Evolutionary conservation across 2,329 filamentous ascomycete species (phyloP), one percentile per base, ranked within the genome.

Genomic region (Nakataea oryzae): DNA sequence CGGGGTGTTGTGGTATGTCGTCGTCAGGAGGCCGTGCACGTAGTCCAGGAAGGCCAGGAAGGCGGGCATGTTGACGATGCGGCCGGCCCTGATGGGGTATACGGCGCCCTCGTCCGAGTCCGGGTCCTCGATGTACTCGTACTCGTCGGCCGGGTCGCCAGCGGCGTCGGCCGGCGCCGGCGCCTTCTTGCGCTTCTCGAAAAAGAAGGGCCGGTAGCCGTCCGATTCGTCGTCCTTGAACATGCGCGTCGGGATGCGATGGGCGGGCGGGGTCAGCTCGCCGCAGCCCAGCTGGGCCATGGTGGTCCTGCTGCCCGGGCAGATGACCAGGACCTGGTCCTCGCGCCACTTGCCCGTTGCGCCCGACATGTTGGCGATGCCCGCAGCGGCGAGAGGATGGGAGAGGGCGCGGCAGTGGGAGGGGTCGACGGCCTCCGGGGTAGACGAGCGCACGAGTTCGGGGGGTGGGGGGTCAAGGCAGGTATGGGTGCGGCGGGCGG

Each of bases 31-130:
- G 74, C 90, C 88, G 80, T 97, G 91, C 66, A 97, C 88, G 73
- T 99, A 91, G 62, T 93, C 90, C 70, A 99, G 84, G 69, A 97
- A 88, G 34, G 95, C 93, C 66, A 96, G 89, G 78, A 99, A 96
- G 67, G 91, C 93, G 0, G 87, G 83, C 91, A 96, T 96, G 72
- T 97, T 86, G 56, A 89, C 86, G 65, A 99, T 95, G 70, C 85
- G 86, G 62, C 95, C 95, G 66, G 88, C 58, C 34, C 47, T 59
- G 58, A 99, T 86, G 13, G 95, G 95, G 78, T 91, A 97, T 61
- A 96, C 84, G 3, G 95, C 95, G 64, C 90, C 95, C 74, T 97
- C 91, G 63, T 89, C 87, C 64, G 91, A 91, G 61, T 93, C 87
- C 27, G 88, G 86, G 72, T 97, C 92, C 77, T 97, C 95, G 67